phyloP scores from a whole-genome alignment of 129 eudicot species.

The Centaurea solstitialis region DNA sequence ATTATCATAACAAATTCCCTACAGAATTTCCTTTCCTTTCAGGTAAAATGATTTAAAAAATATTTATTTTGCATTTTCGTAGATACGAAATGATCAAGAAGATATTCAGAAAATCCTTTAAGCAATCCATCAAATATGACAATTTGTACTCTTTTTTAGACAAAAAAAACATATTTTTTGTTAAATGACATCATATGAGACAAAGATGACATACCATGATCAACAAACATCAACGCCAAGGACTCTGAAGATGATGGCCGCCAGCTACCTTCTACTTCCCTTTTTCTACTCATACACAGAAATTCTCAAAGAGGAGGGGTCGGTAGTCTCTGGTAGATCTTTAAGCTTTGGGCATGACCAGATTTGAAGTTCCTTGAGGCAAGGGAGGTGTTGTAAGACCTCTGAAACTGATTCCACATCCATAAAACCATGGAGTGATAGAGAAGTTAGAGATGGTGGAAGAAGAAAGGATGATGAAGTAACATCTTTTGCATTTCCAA shows the following conservation, averaged over 20 bases:
- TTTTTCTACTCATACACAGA: neutral
- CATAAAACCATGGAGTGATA: neutral
- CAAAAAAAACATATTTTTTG: neutral
- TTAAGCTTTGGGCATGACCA: neutral
- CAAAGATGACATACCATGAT: neutral
- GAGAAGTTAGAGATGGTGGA: neutral
- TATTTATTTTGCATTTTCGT: too few relatives aligned
- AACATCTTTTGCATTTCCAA: neutral
- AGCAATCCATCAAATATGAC: too few relatives aligned
- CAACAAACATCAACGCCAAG: neutral
- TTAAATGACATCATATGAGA: neutral
- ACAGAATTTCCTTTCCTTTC: too few relatives aligned
- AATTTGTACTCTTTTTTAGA: too few relatives aligned
- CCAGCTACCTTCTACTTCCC: neutral
- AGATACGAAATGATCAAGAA: too few relatives aligned
- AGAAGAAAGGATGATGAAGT: neutral
- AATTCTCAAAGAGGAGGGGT: neutral
- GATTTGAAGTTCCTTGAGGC: neutral
- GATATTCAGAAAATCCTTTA: too few relatives aligned
- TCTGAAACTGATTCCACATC: neutral
- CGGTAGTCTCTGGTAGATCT: neutral
- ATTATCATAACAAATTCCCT: too few relatives aligned
- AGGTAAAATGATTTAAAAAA: too few relatives aligned
- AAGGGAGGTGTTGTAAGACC: slow-evolving; percentile 10
- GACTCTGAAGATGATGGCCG: neutral